Base-by-base conservation (phyloP, 306 rosid genomes). In the Quercus parvula region DNA sequence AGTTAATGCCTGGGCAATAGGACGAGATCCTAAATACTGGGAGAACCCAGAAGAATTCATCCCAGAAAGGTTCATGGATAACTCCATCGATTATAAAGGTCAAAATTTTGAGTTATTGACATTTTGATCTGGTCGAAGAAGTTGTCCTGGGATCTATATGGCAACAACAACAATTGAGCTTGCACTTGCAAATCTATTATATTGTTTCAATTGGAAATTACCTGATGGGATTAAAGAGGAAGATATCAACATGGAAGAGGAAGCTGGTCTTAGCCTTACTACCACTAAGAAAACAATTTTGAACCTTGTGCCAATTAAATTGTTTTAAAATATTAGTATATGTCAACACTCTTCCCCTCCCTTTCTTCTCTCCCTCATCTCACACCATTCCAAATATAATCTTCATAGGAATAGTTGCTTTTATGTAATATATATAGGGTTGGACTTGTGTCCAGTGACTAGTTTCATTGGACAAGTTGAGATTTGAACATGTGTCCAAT, bases 71-170 rank as follows among this genome's bases (percentile, higher is more conserved):
- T 33, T 33, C 38, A 33, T 33, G 38, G 7, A 33, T 33, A 33
- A 33, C 38, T 33, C 38, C 38, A 33, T 33, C 1, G 38, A 33
- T 33, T 33, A 33, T 33, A 84, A 58, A 78, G 88, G 92, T 2
- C 88, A 84, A 3, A 64, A 88, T 28, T 84, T 56, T 17, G 85
- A 86, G 80, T 62, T 59, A 9, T 75, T 90, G 78, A 86, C 92
- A 1, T 90, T 88, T 72, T 91, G 94, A 12, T 67, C 77, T 5
- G 91, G 91, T 1, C 59, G 87, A 19, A 82, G 91, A 35, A 59
- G 66, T 1, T 90, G 87, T 35, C 94, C 91, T 0, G 87, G 76
- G 2, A 22, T 81, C 0, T 44, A 78, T 56, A 78, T 35, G 41
- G 41, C 56, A 10, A 59, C 67, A 3, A 77, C 69, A 1, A 82